A percentile compares a stretch with the other conserved stretches of the same genome.
Conservation (phyloP, 495 filamentous ascomycete genomes). For the Daldinia childiae region DNA sequence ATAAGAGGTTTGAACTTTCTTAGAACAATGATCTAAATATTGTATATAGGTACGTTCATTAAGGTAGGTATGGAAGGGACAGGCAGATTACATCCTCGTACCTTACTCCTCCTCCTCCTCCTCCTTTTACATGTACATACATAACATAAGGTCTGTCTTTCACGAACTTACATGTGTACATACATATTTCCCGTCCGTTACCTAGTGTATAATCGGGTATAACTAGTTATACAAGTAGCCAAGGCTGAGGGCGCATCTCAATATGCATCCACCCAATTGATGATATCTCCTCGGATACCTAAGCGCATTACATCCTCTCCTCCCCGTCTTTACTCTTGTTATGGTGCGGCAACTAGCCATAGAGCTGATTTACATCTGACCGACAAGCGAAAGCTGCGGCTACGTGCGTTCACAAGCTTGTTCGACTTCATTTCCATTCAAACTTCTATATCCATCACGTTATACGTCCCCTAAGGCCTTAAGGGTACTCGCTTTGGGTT, state of each 20-base stretch:
- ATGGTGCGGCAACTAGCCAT: slow-evolving; percentile 19
- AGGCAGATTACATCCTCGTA: slow-evolving; percentile 1
- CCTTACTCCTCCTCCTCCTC: neutral
- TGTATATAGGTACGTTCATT: too few relatives aligned
- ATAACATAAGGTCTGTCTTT: too few relatives aligned
- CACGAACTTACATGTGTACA: neutral
- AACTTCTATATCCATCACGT: slow-evolving; percentile 15
- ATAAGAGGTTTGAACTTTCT: too few relatives aligned
- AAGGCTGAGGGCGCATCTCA: slow-evolving; percentile 26
- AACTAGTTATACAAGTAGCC: neutral
- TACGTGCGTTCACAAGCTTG: slow-evolving; percentile 29
- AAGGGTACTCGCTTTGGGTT: slow-evolving; percentile 3
- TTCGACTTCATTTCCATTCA: slow-evolving; percentile 22
- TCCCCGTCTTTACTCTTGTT: slow-evolving; percentile 12
- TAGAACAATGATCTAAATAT: too few relatives aligned
- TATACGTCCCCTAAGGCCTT: slow-evolving; percentile 8
- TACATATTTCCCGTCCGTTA: slow-evolving; percentile 1
- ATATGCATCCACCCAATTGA: slow-evolving; percentile 25
- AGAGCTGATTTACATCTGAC: slow-evolving; percentile 25
- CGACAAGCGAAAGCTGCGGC: slow-evolving; percentile 30
- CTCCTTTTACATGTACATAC: neutral
- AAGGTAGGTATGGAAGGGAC: too few relatives aligned
- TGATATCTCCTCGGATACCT: slow-evolving; percentile 17
- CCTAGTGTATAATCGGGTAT: neutral
- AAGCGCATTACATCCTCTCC: slow-evolving; percentile 14